Conservation (phyloP, 306 rosid genomes). For the Mimosa pudica region DNA sequence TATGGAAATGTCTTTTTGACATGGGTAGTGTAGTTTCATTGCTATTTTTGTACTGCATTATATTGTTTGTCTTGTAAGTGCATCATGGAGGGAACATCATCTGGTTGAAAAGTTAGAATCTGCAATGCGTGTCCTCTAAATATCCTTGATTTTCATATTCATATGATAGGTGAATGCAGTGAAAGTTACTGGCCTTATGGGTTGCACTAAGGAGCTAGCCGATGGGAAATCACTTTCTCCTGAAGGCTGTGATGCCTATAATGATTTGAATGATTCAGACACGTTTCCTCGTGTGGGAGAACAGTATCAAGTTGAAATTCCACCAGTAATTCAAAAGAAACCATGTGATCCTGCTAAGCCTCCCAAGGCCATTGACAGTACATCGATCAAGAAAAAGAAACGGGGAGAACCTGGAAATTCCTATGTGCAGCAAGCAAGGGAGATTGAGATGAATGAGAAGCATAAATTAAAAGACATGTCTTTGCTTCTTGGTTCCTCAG, state of each 20-base stretch:
- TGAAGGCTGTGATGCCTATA: slow-evolving; percentile 35
- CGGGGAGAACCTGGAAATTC: slow-evolving; percentile 29
- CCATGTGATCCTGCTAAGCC: slow-evolving; percentile 31
- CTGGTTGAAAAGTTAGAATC: neutral
- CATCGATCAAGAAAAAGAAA: slow-evolving; percentile 14
- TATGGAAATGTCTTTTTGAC: neutral
- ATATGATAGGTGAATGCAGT: slow-evolving; percentile 47
- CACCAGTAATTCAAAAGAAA: slow-evolving; percentile 38
- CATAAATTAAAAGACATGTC: slow-evolving; percentile 31
- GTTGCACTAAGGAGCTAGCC: slow-evolving; percentile 34
- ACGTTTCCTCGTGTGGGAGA: slow-evolving; percentile 57
- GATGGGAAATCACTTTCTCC: slow-evolving; percentile 41
- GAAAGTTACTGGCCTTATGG: slow-evolving; percentile 37
- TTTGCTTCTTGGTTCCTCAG: slow-evolving; percentile 49
- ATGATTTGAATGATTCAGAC: slow-evolving; percentile 47
- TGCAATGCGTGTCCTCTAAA: neutral
- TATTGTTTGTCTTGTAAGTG: neutral
- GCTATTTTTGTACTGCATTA: neutral
- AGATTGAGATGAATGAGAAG: slow-evolving; percentile 11
- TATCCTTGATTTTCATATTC: neutral
- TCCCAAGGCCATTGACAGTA: slow-evolving; percentile 31
- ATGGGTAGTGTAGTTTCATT: neutral
- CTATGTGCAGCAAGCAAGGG: slow-evolving; percentile 35
- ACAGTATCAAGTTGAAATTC: slow-evolving; percentile 56
- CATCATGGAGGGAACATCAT: too few relatives aligned